Base-by-base conservation (phyloP, 2,329 filamentous ascomycete species). In the Penicillium concentricum region DNA sequence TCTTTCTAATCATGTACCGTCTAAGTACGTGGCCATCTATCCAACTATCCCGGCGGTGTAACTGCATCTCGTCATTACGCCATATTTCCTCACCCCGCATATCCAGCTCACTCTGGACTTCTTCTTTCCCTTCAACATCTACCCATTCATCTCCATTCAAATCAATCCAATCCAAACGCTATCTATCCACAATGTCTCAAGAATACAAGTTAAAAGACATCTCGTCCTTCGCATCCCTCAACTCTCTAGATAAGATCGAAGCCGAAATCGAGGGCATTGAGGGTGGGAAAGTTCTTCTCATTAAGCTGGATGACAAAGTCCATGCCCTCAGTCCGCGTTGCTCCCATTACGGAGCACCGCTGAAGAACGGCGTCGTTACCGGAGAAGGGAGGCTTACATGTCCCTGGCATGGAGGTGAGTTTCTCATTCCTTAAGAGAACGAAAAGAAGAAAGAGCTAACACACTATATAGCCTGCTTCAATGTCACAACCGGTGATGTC, bases 341-440 rank as follows among this genome's bases (percentile, higher is more conserved):
- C 72, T 87, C 85, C 15, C 93, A 97, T 77, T 97, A 96, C 72
- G 93, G 94, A 34, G 94, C 93, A 39, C 94, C 94, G 15, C 78
- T 99, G 62, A 85, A 87, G 51, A 91, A 93, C 65, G 94, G 94
- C 52, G 87, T 97, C 8, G 77, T 99, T 61, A 90, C 90, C 8
- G 84, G 85, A 3, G 87, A 89, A 64, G 94, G 94, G 5, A 84
- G 91, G 49, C 76, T 99, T 60, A 96, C 91, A 7, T 99, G 94
- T 73, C 92, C 93, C 4, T 97, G 94, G 94, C 93, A 97, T 73
- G 93, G 93, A 79, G 91, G 91, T 94, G 72, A 63, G 81, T 73
- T 18, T 45, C 15, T 28, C n/a, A n/a, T 45, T 26, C 24, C 6
- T n/a, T 20, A 16, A 15, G 5, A 18, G 3, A 18, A 16, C 15